Conservation (phyloP, 2,329 filamentous ascomycete species). For the Penicillium sumatraense region DNA sequence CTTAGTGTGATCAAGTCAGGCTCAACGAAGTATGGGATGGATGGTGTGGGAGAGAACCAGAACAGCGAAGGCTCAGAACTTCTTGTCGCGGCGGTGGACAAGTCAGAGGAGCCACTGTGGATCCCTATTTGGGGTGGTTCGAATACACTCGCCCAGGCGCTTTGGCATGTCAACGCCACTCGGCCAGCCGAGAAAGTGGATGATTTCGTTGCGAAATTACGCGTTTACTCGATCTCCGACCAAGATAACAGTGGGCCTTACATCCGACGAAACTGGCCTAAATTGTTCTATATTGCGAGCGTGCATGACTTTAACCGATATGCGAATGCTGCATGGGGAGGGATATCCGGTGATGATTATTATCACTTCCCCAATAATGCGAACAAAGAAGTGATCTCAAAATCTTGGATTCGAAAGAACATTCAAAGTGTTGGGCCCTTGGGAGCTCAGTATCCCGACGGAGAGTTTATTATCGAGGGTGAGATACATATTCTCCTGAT, state of each 20-base stretch:
- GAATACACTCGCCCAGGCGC: conserved; percentile 3
- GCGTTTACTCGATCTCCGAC: conserved; percentile 5
- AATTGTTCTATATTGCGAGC: neutral
- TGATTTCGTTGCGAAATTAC: conserved; percentile 1
- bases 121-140: conserved; percentile 1
- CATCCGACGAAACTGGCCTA: neutral
- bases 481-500: neutral
- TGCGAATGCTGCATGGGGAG: conserved; percentile 1
- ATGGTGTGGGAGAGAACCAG: conserved; percentile 48
- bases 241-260: conserved; percentile 1
- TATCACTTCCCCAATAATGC: conserved; percentile 1
- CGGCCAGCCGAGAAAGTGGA: neutral
- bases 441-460: neutral
- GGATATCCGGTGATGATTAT: conserved; percentile 1
- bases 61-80: conserved; percentile 27
- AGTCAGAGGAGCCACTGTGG: neutral
- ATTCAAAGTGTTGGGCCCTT: neutral
- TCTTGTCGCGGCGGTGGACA: conserved; percentile 34
- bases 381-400: neutral
- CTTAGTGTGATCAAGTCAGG: conserved; percentile 46
- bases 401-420: neutral
- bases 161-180: neutral
- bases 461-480: conserved; percentile 3
- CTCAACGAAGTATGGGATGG: conserved; percentile 44
- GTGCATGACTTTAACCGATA: conserved; percentile 3